These are phyloP conservation scores for Candida taoyuanica DNA, from an alignment of 805 yeast species.

Conservation along the genomic window DNA sequence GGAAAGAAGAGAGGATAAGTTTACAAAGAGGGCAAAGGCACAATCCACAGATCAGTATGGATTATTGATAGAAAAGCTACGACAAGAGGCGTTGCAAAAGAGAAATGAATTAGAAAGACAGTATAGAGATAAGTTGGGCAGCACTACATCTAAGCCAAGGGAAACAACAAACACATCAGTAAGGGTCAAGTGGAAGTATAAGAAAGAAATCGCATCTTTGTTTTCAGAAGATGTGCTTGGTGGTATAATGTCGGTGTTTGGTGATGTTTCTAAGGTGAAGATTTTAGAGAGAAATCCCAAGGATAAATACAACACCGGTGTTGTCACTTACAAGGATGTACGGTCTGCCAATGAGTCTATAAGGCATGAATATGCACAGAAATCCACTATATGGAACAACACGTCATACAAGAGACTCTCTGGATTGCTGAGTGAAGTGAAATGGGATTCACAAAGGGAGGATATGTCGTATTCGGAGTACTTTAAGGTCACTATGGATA, in stretches of 20 bases:
- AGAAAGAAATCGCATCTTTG: conserved; percentile 19
- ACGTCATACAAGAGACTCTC: conserved; percentile 22
- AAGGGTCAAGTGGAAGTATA: conserved; percentile 22
- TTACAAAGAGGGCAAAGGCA: conserved; percentile 5
- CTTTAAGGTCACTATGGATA: not conserved
- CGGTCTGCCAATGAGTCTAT: conserved; percentile 14
- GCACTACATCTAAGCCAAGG: not conserved
- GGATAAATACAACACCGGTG: conserved; percentile 16
- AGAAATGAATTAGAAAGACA: conserved; percentile 18
- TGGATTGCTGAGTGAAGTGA: conserved; percentile 20
- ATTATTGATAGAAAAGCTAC: conserved; percentile 18
- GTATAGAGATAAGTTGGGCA: conserved; percentile 7
- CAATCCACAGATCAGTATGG: conserved; percentile 12
- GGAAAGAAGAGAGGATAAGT: conserved; percentile 19
- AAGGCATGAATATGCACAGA: conserved; percentile 12
- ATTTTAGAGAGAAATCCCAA: conserved; percentile 14
- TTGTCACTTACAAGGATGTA: conserved; percentile 10
- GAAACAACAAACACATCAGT: conserved; percentile 9
- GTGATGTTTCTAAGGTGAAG: conserved; percentile 13
- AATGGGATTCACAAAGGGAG: conserved; percentile 14
- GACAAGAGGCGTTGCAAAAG: conserved; percentile 23
- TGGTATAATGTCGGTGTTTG: conserved; percentile 25
- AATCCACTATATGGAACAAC: conserved; percentile 18
- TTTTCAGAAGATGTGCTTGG: conserved; percentile 21
- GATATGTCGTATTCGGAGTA: conserved; percentile 18